Conservation (phyloP, 345 rosid genomes). For the Gossypium thurberi region DNA sequence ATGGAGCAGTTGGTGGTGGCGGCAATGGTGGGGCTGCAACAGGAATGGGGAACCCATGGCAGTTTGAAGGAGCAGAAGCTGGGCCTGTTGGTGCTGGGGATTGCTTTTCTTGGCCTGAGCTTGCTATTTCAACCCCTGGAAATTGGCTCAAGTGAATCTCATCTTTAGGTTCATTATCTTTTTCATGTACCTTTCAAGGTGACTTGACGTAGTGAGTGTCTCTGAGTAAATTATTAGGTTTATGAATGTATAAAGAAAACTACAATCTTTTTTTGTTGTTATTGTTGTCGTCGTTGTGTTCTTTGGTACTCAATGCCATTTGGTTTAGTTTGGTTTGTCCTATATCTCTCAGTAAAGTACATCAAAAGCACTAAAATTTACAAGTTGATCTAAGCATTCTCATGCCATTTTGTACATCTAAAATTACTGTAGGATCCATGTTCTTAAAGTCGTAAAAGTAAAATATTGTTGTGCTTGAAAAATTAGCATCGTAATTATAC, state of each 20-base stretch:
- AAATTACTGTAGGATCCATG: neutral
- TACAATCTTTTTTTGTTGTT: neutral
- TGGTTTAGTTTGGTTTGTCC: conserved; percentile 13
- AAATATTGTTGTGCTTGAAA: neutral
- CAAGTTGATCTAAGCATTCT: neutral
- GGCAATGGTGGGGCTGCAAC: conserved; percentile 19
- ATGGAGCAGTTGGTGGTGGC: conserved; percentile 24
- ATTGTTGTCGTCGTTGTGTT: neutral
- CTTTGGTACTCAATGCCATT: conserved; percentile 14
- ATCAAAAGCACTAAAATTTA: neutral
- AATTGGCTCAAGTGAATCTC: conserved; percentile 55
- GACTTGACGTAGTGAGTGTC: conserved; percentile 13
- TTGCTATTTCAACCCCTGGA: conserved; percentile 79
- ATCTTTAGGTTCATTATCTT: neutral
- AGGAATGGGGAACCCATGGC: conserved; percentile 58
- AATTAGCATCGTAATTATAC: neutral
- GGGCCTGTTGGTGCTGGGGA: conserved; percentile 50
- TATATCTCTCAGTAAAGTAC: neutral
- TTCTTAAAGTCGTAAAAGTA: neutral
- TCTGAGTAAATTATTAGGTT: conserved; percentile 8
- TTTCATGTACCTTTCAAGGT: neutral
- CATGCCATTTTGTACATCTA: neutral
- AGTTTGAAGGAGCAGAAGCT: conserved; percentile 56
- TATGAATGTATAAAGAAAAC: conserved; percentile 11
- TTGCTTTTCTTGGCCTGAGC: conserved; percentile 88